Evolutionary conservation across 78 protist genomes (phyloP), one percentile per base, ranked within the genome.

Genomic region (Emiliania huxleyi): DNA sequence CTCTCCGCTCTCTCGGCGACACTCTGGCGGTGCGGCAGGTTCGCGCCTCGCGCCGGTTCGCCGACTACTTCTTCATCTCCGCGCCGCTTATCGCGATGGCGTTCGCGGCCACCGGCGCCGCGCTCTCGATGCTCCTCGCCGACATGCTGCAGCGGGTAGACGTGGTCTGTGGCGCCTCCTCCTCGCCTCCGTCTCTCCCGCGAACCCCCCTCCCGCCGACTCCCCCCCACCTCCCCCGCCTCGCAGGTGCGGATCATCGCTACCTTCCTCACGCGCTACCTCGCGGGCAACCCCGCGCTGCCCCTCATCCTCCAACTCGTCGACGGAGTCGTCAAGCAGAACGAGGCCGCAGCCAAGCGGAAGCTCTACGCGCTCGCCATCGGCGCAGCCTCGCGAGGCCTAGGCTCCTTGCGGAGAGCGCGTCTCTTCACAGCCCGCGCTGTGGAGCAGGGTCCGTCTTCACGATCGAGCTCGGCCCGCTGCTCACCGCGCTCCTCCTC

Each of bases 401-500:
- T n/a, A n/a, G n/a, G n/a, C n/a, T n/a, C n/a, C n/a, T n/a, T n/a
- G n/a, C n/a, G n/a, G n/a, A n/a, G n/a, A n/a, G n/a, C n/a, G n/a
- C n/a, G n/a, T n/a, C n/a, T n/a, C n/a, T n/a, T n/a, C n/a, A n/a
- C n/a, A n/a, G n/a, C n/a, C n/a, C n/a, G n/a, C n/a, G n/a, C n/a
- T n/a, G n/a, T n/a, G n/a, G n/a, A n/a, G n/a, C n/a, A n/a, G n/a
- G n/a, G n/a, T n/a, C n/a, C 22, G 12, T 81, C 12, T 81, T 81
- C 55, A 29, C 56, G 33, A 18, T 81, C 89, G 89, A 81, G 89
- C 55, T 81, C 56, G 89, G 89, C 49, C 89, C 89, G 19, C 55
- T 81, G 19, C 89, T 81, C 42, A 81, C 89, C 21, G 89, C 40
- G 25, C 89, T 81, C 23, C 55, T 81, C 25, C 49, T 81, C 25